Conservation (phyloP, 1,284 basidiomycete genomes). For the Ganoderma meredithae region DNA sequence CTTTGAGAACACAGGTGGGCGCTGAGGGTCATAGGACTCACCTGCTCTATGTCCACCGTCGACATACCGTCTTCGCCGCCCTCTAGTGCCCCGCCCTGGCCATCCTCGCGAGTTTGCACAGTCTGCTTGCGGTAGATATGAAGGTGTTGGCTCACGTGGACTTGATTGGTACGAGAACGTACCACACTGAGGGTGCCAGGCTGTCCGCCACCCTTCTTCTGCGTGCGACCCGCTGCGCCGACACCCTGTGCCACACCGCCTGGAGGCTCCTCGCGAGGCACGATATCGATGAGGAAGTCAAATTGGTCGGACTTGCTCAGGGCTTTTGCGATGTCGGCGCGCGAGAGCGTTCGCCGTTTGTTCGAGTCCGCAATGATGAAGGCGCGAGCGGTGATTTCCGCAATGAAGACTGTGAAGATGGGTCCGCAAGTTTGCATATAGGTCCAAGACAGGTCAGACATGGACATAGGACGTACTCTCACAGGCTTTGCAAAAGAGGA, state of each 20-base stretch:
- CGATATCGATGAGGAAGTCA: constrained; percentile 92
- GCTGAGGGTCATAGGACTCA: neutral
- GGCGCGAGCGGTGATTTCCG: constrained; percentile 92
- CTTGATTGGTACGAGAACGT: constrained; percentile 4
- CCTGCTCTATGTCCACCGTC: constrained; percentile 30
- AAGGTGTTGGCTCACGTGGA: neutral
- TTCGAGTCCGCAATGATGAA: constrained; percentile 94
- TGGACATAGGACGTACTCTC: constrained; percentile 74
- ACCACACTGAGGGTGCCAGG: constrained; percentile 32
- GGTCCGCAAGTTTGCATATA: constrained; percentile 1
- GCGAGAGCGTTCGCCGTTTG: constrained; percentile 90
- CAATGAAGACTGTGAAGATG: constrained; percentile 80
- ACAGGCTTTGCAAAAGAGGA: constrained; percentile 95
- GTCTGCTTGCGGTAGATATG: constrained; percentile 3
- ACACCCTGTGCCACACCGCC: constrained; percentile 32
- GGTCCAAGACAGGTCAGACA: constrained; percentile 14
- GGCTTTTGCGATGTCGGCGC: constrained; percentile 91
- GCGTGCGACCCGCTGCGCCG: constrained; percentile 23
- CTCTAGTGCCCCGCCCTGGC: constrained; percentile 21
- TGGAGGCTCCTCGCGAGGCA: constrained; percentile 79
- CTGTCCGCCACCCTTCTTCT: constrained; percentile 37
- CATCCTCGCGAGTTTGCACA: constrained; percentile 23
- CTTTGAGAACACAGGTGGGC: too few species aligned
- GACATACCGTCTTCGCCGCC: constrained; percentile 22
- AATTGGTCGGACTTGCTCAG: constrained; percentile 92